Evolutionary conservation across 208 protist genomes (phyloP).

Genomic region (Trypanosoma boissoni): DNA sequence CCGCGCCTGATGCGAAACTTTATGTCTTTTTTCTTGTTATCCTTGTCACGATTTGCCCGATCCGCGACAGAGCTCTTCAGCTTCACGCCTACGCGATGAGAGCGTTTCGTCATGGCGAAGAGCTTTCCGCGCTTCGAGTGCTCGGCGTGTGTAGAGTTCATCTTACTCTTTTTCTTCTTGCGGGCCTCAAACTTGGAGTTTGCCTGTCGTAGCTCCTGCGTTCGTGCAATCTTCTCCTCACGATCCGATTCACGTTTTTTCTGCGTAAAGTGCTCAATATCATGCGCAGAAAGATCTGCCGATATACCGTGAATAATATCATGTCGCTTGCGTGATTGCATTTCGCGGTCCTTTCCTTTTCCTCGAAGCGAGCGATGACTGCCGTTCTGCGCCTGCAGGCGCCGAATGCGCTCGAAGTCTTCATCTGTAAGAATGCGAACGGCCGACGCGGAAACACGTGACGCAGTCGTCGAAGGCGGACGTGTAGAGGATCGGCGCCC

Average conservation of each 20-base stretch:
- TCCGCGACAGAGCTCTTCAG: constrained; percentile 79
- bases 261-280: constrained; percentile 88
- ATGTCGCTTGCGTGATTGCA: constrained; percentile 43
- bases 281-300: constrained; percentile 66
- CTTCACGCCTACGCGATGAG: constrained; percentile 79
- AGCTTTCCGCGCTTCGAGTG: constrained; percentile 88
- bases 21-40: constrained; percentile 92
- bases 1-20: constrained; percentile 92
- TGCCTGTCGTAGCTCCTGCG: constrained; percentile 75
- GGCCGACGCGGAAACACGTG: constrained; percentile 39
- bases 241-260: constrained; percentile 75
- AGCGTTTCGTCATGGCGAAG: constrained; percentile 91
- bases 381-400: constrained; percentile 64
- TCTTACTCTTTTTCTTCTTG: constrained; percentile 90
- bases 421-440: constrained; percentile 73
- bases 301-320: constrained; percentile 81
- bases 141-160: constrained; percentile 83
- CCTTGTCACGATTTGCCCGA: constrained; percentile 66
- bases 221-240: constrained; percentile 80
- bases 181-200: constrained; percentile 85
- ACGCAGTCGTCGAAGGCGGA: constrained; percentile 33
- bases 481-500: constrained; percentile 26
- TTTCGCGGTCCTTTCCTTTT: constrained; percentile 66
- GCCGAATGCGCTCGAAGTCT: constrained; percentile 83
- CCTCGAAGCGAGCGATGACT: constrained; percentile 71